Evolutionary conservation across 140 eudicot species (phyloP).

Genomic region (Stevia rebaudiana): DNA sequence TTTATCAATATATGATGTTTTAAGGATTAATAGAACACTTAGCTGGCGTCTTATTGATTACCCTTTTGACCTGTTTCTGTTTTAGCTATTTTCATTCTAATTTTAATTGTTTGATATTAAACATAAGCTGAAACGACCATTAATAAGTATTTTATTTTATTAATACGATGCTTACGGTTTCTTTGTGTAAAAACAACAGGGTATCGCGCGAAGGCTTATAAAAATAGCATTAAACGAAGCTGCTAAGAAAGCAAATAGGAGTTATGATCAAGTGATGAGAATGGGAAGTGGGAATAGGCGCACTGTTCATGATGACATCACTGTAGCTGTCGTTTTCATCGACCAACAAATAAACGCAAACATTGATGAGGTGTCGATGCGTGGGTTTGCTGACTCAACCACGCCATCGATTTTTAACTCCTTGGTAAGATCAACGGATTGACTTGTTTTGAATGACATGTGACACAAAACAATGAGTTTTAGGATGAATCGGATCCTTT

Average conservation of each 20-base stretch:
- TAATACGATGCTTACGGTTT: neutral
- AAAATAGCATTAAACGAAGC: slow-evolving; percentile 46
- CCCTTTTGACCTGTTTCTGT: neutral
- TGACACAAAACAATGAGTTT: slow-evolving; percentile 5
- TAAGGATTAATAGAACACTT: too few relatives aligned
- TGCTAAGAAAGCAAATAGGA: slow-evolving; percentile 38
- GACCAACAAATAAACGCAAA: slow-evolving; percentile 34
- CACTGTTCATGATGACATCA: slow-evolving; percentile 59
- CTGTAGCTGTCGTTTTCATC: slow-evolving; percentile 56
- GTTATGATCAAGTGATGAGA: slow-evolving; percentile 40
- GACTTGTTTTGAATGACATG: neutral
- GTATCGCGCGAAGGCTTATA: slow-evolving; percentile 63
- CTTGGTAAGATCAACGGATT: slow-evolving; percentile 10
- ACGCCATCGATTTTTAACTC: slow-evolving; percentile 39
- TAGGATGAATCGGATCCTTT: slow-evolving; percentile 8
- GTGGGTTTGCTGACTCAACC: slow-evolving; percentile 44
- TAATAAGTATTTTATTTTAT: neutral
- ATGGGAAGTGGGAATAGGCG: slow-evolving; percentile 47
- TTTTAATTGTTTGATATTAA: neutral
- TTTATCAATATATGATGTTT: too few relatives aligned
- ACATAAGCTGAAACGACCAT: neutral
- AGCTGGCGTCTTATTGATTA: too few relatives aligned
- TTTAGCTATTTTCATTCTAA: neutral
- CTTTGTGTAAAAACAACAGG: slow-evolving; percentile 28
- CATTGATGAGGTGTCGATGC: slow-evolving; percentile 40